phyloP scores from a whole-genome alignment of 495 filamentous ascomycete genomes.

The Trichodelitschia bisporula region DNA sequence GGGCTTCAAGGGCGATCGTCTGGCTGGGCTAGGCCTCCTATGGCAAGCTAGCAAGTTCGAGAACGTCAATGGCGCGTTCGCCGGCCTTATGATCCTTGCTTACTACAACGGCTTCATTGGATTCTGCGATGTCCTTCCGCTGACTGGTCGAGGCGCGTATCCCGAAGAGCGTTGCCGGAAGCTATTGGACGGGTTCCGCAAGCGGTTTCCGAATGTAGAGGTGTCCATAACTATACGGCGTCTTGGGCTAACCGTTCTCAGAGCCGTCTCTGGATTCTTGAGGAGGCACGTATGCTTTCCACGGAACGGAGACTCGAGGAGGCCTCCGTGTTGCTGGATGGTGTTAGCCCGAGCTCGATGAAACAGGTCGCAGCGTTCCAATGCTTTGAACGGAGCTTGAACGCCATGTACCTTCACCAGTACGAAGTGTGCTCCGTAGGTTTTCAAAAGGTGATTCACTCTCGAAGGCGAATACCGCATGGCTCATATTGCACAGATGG shows the following conservation, averaged over 20 bases:
- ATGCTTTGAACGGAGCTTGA: slow-evolving; percentile 64
- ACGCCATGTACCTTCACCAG: slow-evolving; percentile 51
- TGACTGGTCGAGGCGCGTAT: slow-evolving; percentile 34
- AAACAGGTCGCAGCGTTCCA: slow-evolving; percentile 62
- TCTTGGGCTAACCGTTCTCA: too few relatives aligned
- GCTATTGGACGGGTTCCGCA: slow-evolving; percentile 50
- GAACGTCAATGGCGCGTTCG: slow-evolving; percentile 80
- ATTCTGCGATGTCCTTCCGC: slow-evolving; percentile 68
- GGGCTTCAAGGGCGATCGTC: slow-evolving; percentile 77
- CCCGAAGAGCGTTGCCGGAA: slow-evolving; percentile 41
- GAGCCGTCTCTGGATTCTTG: slow-evolving; percentile 66
- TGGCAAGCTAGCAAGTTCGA: slow-evolving; percentile 78
- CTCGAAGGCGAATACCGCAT: neutral
- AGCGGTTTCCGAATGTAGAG: slow-evolving; percentile 56
- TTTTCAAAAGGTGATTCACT: slow-evolving; percentile 21
- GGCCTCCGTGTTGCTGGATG: slow-evolving; percentile 36
- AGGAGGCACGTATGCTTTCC: slow-evolving; percentile 62
- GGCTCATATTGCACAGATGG: slow-evolving; percentile 23
- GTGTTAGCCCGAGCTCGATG: slow-evolving; percentile 39
- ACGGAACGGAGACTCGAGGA: slow-evolving; percentile 40
- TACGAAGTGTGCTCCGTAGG: slow-evolving; percentile 45
- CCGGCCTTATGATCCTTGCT: slow-evolving; percentile 52
- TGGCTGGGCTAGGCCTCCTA: slow-evolving; percentile 58
- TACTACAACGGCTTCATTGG: slow-evolving; percentile 75
- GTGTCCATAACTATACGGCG: too few relatives aligned